A percentile compares a stretch with the other conserved stretches of the same genome.
These are phyloP conservation scores for Hypoxylon sp. DNA, from an alignment of 2,329 filamentous ascomycete species.

Conservation along the genomic window DNA sequence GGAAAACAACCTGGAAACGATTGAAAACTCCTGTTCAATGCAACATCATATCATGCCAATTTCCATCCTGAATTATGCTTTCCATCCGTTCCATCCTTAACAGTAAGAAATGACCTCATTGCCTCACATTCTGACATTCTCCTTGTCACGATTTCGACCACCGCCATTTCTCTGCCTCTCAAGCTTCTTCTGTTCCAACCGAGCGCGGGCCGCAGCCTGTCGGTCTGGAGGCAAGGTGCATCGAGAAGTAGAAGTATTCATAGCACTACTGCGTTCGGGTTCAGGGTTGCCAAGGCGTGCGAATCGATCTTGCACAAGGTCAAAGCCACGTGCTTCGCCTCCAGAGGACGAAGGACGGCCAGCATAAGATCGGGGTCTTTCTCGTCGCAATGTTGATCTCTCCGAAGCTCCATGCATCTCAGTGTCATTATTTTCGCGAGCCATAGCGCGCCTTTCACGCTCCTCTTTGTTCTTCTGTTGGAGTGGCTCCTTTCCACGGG, in stretches of 20 bases:
- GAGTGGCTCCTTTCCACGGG: constrained; percentile 20
- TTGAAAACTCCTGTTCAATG: constrained; percentile 36
- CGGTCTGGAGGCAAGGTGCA: constrained; percentile 66
- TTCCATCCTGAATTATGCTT: constrained; percentile 24
- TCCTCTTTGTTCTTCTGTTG: constrained; percentile 19
- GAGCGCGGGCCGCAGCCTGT: constrained; percentile 68
- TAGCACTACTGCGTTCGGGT: constrained; percentile 51
- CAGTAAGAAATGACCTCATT: constrained; percentile 37
- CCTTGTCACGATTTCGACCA: constrained; percentile 56
- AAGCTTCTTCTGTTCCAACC: constrained; percentile 68
- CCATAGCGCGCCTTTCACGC: constrained; percentile 26
- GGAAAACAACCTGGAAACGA: background rate
- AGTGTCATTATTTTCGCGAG: constrained; percentile 33
- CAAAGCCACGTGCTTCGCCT: constrained; percentile 58
- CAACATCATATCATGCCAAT: constrained; percentile 30
- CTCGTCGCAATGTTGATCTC: constrained; percentile 42
- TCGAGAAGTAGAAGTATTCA: constrained; percentile 60
- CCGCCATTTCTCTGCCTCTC: constrained; percentile 60
- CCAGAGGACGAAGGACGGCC: constrained; percentile 49
- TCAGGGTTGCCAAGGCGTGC: constrained; percentile 61
- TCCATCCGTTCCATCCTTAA: constrained; percentile 10
- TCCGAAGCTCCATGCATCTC: constrained; percentile 43
- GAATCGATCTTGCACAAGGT: constrained; percentile 64
- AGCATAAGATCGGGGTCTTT: constrained; percentile 47
- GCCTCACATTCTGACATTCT: constrained; percentile 68